A percentile compares a stretch with the other conserved stretches of the same genome.
Conservation (phyloP, 192 early-diverging fungal genomes). For the Coemansia aciculifera region DNA sequence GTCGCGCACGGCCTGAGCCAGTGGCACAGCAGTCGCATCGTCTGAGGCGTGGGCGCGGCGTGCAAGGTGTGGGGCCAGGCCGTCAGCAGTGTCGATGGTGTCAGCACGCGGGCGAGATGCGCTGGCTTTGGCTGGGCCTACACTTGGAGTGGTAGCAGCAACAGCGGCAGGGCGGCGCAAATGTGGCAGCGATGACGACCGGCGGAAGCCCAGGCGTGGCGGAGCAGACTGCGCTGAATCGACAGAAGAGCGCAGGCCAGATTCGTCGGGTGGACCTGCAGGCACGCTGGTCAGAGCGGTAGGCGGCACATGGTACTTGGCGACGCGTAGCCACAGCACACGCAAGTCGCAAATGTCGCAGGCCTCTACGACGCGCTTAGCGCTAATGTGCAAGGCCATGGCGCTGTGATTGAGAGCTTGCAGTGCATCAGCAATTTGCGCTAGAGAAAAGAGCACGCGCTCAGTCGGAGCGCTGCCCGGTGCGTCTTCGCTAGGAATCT, state of each 20-base stretch:
- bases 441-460: slow-evolving; percentile 25
- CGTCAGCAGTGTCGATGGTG: slow-evolving; percentile 40
- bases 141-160: background rate
- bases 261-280: slow-evolving; percentile 19
- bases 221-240: background rate
- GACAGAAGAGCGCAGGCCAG: background rate
- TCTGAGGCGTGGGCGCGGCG: slow-evolving; percentile 23
- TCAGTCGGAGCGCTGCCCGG: slow-evolving; percentile 13
- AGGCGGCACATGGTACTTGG: slow-evolving; percentile 36
- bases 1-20: slow-evolving; percentile 30
- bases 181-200: slow-evolving; percentile 46
- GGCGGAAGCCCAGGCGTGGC: slow-evolving; percentile 33
- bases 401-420: slow-evolving; percentile 53
- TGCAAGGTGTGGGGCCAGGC: slow-evolving; percentile 36
- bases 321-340: slow-evolving; percentile 51
- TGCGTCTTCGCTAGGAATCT: slow-evolving; percentile 32
- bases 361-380: slow-evolving; percentile 54
- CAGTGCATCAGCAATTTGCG: slow-evolving; percentile 31
- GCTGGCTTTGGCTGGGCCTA: background rate
- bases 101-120: slow-evolving; percentile 44
- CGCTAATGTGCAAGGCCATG: slow-evolving; percentile 51
- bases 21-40: slow-evolving; percentile 3
- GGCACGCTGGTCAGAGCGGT: slow-evolving; percentile 46
- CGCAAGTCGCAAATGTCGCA: slow-evolving; percentile 55
- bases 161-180: slow-evolving; percentile 25